Evolutionary conservation across 257 asterid species (phyloP).

Genomic region (Ehretia macrophylla): DNA sequence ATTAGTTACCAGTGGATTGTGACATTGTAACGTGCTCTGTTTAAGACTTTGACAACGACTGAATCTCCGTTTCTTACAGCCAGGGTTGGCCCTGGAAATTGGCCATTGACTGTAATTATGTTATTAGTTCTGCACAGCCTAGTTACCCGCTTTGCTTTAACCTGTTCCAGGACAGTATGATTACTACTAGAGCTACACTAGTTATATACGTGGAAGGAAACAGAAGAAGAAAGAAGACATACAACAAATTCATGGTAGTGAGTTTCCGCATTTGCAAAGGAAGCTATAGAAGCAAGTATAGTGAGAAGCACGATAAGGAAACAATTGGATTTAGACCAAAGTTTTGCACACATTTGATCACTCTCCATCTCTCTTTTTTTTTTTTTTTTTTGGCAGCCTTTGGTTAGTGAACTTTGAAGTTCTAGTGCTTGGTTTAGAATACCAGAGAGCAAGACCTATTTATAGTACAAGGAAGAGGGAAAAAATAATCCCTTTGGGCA

Average conservation of each 20-base stretch:
- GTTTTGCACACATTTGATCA: too few relatives aligned
- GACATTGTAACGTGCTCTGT: conserved; percentile 23
- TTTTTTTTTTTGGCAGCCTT: conserved; percentile 9
- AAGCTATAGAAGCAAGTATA: conserved; percentile 18
- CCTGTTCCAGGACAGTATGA: conserved; percentile 4
- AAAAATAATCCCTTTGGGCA: background rate
- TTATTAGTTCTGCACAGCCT: conserved; percentile 19
- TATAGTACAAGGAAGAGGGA: background rate
- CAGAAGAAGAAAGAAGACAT: conserved; percentile 6
- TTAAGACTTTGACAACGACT: conserved; percentile 13
- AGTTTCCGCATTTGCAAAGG: conserved; percentile 39
- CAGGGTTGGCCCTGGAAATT: conserved; percentile 24
- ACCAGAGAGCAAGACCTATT: too few relatives aligned
- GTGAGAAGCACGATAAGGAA: conserved; percentile 20
- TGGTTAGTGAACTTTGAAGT: conserved; percentile 8
- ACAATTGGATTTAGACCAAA: background rate
- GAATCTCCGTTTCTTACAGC: conserved; percentile 24
- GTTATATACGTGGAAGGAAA: background rate
- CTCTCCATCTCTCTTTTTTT: conserved; percentile 24
- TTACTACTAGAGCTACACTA: too few relatives aligned
- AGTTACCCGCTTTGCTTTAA: conserved; percentile 8
- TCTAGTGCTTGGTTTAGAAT: conserved; percentile 19
- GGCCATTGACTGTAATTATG: conserved; percentile 25
- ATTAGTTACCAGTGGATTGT: conserved; percentile 19
- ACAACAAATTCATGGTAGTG: conserved; percentile 45